Evolutionary conservation across 2,329 filamentous ascomycete genomes (phyloP).

Genomic region (Emergomyces pasteurianus): DNA sequence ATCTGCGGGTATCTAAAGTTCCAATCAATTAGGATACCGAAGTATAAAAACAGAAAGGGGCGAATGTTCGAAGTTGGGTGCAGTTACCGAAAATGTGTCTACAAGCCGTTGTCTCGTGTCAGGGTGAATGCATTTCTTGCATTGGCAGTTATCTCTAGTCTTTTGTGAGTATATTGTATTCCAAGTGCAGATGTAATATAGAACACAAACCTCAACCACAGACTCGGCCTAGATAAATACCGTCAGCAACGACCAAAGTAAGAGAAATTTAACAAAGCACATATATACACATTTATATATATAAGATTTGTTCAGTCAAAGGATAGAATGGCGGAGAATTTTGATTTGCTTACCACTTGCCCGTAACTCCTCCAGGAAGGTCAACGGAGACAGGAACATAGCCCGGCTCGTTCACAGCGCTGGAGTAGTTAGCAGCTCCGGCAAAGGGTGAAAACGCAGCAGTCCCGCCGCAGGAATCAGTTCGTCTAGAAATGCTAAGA

Average conservation of each 20-base stretch:
- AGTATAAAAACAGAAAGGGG: not conserved
- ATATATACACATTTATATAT: not conserved
- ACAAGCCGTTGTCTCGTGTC: conserved; percentile 58
- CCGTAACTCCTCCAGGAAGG: not conserved
- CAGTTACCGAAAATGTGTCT: conserved; percentile 46
- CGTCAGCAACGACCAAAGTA: not conserved
- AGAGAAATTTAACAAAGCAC: not conserved
- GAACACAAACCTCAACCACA: conserved; percentile 10
- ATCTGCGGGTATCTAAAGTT: conserved; percentile 36
- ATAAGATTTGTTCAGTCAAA: not conserved
- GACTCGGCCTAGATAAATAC: conserved; percentile 4
- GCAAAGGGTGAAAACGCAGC: not conserved
- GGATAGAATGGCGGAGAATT: not conserved
- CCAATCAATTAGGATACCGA: not conserved
- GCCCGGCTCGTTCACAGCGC: not conserved
- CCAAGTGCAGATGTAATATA: not conserved
- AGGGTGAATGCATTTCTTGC: conserved; percentile 52
- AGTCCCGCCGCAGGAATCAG: not conserved
- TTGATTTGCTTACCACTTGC: not conserved
- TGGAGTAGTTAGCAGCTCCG: not conserved
- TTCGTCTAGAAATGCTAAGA: not conserved
- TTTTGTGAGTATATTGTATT: not conserved
- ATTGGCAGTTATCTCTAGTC: conserved; percentile 60
- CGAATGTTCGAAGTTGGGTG: not conserved
- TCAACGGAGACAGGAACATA: not conserved